A percentile compares a stretch with the other conserved stretches of the same genome.
Evolutionary conservation across 352 stramenopile species (phyloP).

Genomic region (Globisporangium ultimum): DNA sequence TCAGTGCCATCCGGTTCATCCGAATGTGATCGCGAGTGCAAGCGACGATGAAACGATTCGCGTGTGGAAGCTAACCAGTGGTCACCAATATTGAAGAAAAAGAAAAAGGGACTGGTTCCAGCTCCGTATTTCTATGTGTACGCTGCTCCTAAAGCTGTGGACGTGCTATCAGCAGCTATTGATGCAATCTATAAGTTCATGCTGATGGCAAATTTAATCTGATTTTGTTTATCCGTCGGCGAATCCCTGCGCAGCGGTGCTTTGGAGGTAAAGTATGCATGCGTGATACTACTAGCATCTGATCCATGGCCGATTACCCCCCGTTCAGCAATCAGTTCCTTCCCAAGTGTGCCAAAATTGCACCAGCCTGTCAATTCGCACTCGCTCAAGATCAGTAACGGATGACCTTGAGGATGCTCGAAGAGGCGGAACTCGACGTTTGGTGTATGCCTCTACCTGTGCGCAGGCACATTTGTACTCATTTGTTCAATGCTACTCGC

Average conservation of each 20-base stretch:
- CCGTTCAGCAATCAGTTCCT: too few species aligned
- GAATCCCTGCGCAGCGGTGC: too few species aligned
- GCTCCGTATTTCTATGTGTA: background rate
- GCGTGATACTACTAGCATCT: too few species aligned
- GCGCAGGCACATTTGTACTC: background rate
- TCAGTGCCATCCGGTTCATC: constrained; percentile 40
- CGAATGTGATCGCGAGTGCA: constrained; percentile 56
- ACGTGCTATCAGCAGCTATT: background rate
- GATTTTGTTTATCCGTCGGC: background rate
- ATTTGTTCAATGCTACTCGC: background rate
- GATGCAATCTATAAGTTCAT: constrained; percentile 8
- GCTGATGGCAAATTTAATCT: background rate
- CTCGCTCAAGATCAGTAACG: background rate
- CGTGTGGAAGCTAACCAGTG: constrained; percentile 28
- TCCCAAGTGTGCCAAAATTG: too few species aligned
- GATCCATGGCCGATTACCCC: too few species aligned
- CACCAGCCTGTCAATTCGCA: too few species aligned
- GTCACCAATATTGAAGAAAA: background rate
- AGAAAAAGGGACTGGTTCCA: background rate
- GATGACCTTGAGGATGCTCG: background rate
- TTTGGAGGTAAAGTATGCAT: too few species aligned
- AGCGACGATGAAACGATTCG: constrained; percentile 76
- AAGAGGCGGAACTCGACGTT: background rate
- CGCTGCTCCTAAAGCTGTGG: too few species aligned
- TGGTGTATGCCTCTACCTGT: background rate